Evolutionary conservation across 208 protist genomes (phyloP).

Genomic region (Wallacemonas sp.): DNA sequence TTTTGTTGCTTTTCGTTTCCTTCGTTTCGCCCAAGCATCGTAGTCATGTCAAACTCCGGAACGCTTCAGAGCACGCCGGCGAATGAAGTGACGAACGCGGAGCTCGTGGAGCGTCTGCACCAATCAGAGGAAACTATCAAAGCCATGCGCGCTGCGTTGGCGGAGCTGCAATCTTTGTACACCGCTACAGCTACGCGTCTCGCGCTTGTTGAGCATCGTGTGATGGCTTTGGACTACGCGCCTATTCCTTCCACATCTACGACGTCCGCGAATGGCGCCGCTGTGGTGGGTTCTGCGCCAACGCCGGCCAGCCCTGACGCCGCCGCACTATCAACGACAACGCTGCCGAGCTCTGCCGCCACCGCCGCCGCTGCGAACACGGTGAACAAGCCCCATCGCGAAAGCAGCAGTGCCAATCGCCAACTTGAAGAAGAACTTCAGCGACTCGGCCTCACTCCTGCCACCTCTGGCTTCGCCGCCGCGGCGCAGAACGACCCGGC

Average conservation of each 20-base stretch:
- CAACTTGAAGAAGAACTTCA: slow-evolving; percentile 44
- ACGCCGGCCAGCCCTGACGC: too few relatives aligned
- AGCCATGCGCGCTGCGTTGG: not conserved
- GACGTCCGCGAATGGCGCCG: not conserved
- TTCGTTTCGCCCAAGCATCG: too few relatives aligned
- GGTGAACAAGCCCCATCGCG: not conserved
- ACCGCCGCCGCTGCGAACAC: not conserved
- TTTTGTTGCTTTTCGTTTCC: too few relatives aligned
- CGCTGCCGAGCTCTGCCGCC: not conserved
- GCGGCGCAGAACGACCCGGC: slow-evolving; percentile 24
- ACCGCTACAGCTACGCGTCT: not conserved
- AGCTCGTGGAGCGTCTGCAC: not conserved
- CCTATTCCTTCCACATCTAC: not conserved
- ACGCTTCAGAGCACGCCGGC: not conserved
- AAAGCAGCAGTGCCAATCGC: not conserved
- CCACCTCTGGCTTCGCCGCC: slow-evolving; percentile 17
- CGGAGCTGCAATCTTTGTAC: not conserved
- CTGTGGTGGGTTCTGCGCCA: too few relatives aligned
- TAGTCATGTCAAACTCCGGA: not conserved
- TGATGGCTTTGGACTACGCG: slow-evolving; percentile 12
- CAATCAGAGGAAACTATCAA: slow-evolving; percentile 1
- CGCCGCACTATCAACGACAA: not conserved
- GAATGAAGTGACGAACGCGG: not conserved
- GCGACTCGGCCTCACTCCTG: slow-evolving; percentile 27
- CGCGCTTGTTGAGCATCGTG: slow-evolving; percentile 6